Evolutionary conservation across 2,329 filamentous ascomycete species (phyloP), one percentile per base, ranked within the genome.

Genomic region (Stenocarpella maydis): DNA sequence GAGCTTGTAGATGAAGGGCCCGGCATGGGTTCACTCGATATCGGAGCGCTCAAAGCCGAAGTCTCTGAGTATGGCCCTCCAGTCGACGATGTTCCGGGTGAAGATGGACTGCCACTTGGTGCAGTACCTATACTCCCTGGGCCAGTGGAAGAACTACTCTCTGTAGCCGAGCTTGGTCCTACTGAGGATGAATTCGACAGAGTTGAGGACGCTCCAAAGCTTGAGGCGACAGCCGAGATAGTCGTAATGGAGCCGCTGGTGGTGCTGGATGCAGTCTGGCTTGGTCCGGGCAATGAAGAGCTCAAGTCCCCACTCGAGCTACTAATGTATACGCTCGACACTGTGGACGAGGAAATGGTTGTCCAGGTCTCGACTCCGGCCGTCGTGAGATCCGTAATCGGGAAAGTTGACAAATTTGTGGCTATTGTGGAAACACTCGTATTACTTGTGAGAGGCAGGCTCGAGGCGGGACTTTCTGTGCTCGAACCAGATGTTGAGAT

Each of bases 401-500:
- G 69, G 41, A 61, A 45, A n/a, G 69, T 71, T n/a, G 69, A 71
- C 7, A 43, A 26, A 39, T 71, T 71, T 24, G 67, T 71, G 21
- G 69, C 67, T 9, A 69, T 54, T 2, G 63, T 63, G 31, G 63
- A 45, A 55, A 45, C 41, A 45, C 54, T 69, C 31, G 67, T 71
- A 14, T 67, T 69, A 2, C 58, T 12, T 9, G 67, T 71, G 7
- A 58, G 45, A 3, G 67, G 67, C 2, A 63, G 43, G 24, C 55
- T 55, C 10, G 45, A 17, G 55, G 47, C 43, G 8, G 21, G 19
- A 47, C 39, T 31, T 31, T 14, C 21, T 7, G 47, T 54, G 3
- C 4, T 45, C 34, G 65, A 26, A 31, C 17, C 58, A 39, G 65
- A 64, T 21, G 43, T 15, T 9, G 41, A 17, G 15, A 49, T n/a